Evolutionary conservation across 768 basidiomycete species (phyloP).

Genomic region (Phaeotremella skinneri): DNA sequence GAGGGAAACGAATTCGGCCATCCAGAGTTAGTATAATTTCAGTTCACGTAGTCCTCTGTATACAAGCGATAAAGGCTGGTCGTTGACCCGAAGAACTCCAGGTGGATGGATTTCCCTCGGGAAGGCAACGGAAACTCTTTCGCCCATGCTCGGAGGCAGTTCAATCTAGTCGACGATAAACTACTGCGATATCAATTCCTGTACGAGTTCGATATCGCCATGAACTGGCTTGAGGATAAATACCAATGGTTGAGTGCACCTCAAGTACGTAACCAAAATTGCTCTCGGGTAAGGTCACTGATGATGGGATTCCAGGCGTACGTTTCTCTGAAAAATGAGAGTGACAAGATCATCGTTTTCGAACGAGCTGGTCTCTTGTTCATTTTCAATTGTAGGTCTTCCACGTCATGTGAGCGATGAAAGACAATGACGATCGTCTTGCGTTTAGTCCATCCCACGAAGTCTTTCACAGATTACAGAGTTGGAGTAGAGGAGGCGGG

Average conservation of each 20-base stretch:
- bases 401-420: not conserved
- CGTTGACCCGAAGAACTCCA: conserved; percentile 1
- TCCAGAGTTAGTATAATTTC: conserved; percentile 76
- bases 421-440: not conserved
- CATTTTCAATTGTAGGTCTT: conserved; percentile 73
- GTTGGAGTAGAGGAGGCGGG: conserved; percentile 83
- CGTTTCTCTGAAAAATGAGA: conserved; percentile 89
- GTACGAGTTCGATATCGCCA: conserved; percentile 86
- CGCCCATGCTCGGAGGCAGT: conserved; percentile 94
- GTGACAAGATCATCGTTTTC: conserved; percentile 87
- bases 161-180: conserved; percentile 85
- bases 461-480: conserved; percentile 89
- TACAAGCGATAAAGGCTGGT: no score
- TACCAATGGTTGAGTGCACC: conserved; percentile 80
- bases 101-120: conserved; percentile 98
- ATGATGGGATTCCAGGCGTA: conserved; percentile 62
- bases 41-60: no score
- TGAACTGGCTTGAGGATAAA: conserved; percentile 80
- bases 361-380: conserved; percentile 92
- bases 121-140: conserved; percentile 94
- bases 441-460: conserved; percentile 67
- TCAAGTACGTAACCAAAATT: conserved; percentile 59
- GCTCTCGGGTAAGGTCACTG: not conserved
- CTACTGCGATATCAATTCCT: conserved; percentile 89
- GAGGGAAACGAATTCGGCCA: conserved; percentile 99